Percentiles rank a stretch among this genome's conserved stretches.
Conservation (phyloP, 257 asterid species). For the Nicotiana tabacum region DNA sequence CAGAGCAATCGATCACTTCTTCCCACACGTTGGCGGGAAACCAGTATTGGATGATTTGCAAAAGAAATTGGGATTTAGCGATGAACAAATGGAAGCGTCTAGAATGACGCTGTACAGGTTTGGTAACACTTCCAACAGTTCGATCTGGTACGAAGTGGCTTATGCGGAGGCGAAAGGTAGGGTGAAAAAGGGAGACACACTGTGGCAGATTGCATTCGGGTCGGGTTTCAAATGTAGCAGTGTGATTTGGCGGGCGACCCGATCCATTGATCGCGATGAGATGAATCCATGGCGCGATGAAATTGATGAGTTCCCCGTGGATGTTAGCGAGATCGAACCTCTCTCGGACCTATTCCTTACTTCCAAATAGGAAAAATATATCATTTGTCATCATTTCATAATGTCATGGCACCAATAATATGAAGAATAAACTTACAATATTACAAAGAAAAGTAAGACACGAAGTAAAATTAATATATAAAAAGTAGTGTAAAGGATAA, state of each 20-base stretch:
- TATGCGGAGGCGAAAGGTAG: conserved; percentile 43
- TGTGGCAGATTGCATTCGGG: conserved; percentile 41
- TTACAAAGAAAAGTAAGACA: too few relatives aligned
- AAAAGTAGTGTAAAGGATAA: too few relatives aligned
- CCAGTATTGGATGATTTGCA: conserved; percentile 39
- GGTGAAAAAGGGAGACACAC: conserved; percentile 30
- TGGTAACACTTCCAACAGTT: conserved; percentile 42
- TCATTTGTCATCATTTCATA: too few relatives aligned
- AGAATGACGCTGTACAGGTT: conserved; percentile 39
- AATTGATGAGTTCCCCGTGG: conserved; percentile 31
- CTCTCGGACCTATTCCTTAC: not conserved
- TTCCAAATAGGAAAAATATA: not conserved
- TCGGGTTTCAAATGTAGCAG: conserved; percentile 43
- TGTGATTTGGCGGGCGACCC: conserved; percentile 34
- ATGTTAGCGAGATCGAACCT: not conserved
- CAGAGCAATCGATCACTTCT: conserved; percentile 35
- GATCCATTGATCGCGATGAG: conserved; percentile 25
- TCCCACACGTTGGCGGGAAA: conserved; percentile 37
- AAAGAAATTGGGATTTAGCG: conserved; percentile 27
- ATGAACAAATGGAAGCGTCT: conserved; percentile 38
- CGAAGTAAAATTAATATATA: too few relatives aligned
- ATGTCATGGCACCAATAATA: too few relatives aligned
- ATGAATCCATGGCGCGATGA: conserved; percentile 37
- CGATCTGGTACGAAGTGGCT: conserved; percentile 40
- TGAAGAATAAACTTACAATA: too few relatives aligned